phyloP scores from a whole-genome alignment of 169 alveolate genomes.

The Eimeria praecox region DNA sequence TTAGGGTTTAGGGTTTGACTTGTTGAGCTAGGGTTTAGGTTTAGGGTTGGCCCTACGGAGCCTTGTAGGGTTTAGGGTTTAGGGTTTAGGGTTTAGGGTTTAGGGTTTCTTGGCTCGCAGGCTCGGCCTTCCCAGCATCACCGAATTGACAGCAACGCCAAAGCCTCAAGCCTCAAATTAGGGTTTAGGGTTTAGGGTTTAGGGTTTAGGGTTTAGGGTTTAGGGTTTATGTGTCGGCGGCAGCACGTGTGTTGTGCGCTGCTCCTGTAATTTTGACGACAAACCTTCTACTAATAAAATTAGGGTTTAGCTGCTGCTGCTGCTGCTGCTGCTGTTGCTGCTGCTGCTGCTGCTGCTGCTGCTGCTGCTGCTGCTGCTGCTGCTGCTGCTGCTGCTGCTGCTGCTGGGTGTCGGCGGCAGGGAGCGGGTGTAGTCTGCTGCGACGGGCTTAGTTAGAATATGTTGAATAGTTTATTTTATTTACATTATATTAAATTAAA shows the following conservation, averaged over 20 bases:
- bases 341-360: conserved; percentile 37
- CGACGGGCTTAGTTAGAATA: too few species aligned
- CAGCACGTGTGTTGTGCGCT: not conserved
- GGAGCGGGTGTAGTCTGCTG: too few species aligned
- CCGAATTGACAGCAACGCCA: not conserved
- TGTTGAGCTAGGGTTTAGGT: too few species aligned
- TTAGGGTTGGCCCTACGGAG: not conserved
- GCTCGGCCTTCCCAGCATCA: not conserved
- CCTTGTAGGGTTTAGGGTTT: not conserved
- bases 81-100: not conserved
- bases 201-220: not conserved
- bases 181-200: not conserved
- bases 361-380: conserved; percentile 33
- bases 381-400: conserved; percentile 37
- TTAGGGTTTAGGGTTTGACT: not conserved
- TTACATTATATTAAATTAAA: not conserved
- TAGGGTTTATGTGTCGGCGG: conserved; percentile 11
- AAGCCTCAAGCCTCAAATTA: not conserved
- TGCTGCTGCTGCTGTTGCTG: conserved; percentile 31
- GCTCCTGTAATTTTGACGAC: not conserved
- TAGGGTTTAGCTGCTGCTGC: conserved; percentile 40
- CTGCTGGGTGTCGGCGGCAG: conserved; percentile 4
- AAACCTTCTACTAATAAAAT: too few species aligned
- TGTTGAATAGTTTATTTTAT: not conserved
- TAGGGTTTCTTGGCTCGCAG: not conserved